Evolutionary conservation across 495 filamentous ascomycete species (phyloP).

Genomic region (Ramalina intermedia): DNA sequence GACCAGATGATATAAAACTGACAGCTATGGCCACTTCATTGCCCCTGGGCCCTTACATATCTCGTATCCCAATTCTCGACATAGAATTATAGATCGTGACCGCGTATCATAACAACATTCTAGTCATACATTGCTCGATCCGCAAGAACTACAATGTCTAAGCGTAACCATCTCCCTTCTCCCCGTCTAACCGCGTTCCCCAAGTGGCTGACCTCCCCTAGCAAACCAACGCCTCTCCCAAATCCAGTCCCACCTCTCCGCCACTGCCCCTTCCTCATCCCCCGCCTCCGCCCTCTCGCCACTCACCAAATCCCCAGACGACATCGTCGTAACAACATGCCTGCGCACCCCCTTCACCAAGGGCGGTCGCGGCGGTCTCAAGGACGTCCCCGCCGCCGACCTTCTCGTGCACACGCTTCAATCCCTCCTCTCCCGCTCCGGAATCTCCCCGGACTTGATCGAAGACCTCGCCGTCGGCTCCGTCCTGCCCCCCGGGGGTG

Average conservation of each 20-base stretch:
- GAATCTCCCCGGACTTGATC: constrained; percentile 69
- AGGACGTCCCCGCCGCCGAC: constrained; percentile 79
- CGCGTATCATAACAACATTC: too few species aligned
- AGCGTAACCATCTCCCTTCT: neutral
- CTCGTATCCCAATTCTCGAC: neutral
- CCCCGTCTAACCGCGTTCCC: neutral
- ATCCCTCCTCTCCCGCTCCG: constrained; percentile 66
- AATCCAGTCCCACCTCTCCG: constrained; percentile 45
- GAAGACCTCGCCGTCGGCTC: constrained; percentile 88
- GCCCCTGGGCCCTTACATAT: too few species aligned
- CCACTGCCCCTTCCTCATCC: constrained; percentile 19
- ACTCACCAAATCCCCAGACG: constrained; percentile 50
- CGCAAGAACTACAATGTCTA: neutral
- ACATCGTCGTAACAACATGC: constrained; percentile 83
- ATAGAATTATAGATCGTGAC: neutral
- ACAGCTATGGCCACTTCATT: too few species aligned
- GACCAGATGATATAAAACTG: too few species aligned
- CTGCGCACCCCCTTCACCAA: constrained; percentile 86
- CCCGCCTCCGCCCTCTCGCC: constrained; percentile 35
- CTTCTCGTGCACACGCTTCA: constrained; percentile 73
- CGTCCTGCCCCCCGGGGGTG: constrained; percentile 83
- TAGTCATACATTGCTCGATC: too few species aligned
- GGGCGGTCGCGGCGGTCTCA: constrained; percentile 86
- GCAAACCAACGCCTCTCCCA: constrained; percentile 50
- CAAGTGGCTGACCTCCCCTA: constrained; percentile 10